Evolutionary conservation across 2,329 filamentous ascomycete species (phyloP), one percentile per base, ranked within the genome.

Genomic region (Pochonia chlamydosporia): DNA sequence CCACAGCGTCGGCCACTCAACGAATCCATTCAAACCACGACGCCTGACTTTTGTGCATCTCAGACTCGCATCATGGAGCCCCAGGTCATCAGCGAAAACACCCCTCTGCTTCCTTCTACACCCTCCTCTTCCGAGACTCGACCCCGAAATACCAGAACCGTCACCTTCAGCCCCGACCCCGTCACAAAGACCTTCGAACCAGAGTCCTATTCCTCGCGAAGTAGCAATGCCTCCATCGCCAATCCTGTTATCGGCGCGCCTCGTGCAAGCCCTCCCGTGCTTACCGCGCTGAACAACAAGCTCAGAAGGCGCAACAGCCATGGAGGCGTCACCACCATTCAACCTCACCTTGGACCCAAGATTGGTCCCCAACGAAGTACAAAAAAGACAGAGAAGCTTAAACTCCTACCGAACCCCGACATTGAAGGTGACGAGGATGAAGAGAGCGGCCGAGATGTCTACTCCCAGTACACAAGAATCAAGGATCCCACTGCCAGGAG

Each of bases 401-500:
- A 99, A 71, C 78, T 99, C n/a, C 73, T 99, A 14, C 93, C 93
- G 1, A 93, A 93, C 61, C 90, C 91, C 0, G 88, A 95, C 49
- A 77, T 89, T 39, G 86, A 88, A 23, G 88, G 91, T 37, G 82
- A 75, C 56, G 74, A 54, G 6, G 91, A 97, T 52, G 92, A 96
- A 60, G 92, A 96, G 67, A 93, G 89, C 59, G 90, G 91, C 9
- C 78, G 91, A 54, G 93, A 99, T 63, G 93, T 99, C 26, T 99
- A 99, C 70, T 92, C 91, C 23, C 93, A 99, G 65, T 97, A 96
- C 65, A 96, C 92, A 8, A 81, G 93, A 39, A 99, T 99, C 69
- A 97, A 97, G 66, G 93, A 99, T 61, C 91, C 92, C 1, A 96
- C 86, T 1, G 93, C 93, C 8, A 77, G 93, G 52, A 81, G 93